phyloP scores from a whole-genome alignment of 2,329 filamentous ascomycete genomes.

The Madurella mycetomatis region DNA sequence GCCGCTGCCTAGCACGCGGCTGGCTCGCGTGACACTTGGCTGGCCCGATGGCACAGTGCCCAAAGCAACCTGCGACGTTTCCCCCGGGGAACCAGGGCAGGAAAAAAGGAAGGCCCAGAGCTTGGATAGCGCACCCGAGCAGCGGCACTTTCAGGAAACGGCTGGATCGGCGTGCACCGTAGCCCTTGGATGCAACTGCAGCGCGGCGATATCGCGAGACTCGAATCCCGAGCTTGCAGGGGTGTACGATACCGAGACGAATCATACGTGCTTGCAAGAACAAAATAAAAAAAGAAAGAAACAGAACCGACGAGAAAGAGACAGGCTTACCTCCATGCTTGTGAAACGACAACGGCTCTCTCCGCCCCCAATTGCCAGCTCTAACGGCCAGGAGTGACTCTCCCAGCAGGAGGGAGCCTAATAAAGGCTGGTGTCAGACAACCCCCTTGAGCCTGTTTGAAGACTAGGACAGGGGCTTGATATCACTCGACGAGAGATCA shows the following conservation, averaged over 20 bases:
- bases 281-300: neutral
- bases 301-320: neutral
- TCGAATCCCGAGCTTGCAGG: neutral
- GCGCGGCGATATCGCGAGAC: neutral
- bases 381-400: conserved; percentile 10
- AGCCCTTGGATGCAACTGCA: neutral
- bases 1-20: conserved; percentile 14
- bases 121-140: neutral
- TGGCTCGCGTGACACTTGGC: conserved; percentile 23
- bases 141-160: neutral
- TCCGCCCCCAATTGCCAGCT: conserved; percentile 4
- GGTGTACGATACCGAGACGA: neutral
- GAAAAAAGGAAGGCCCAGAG: neutral
- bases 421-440: conserved; percentile 11
- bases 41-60: conserved; percentile 7
- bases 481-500: neutral
- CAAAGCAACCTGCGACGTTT: neutral
- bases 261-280: neutral
- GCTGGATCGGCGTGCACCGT: neutral
- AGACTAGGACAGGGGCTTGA: conserved; percentile 6
- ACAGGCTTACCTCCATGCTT: conserved; percentile 16
- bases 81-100: neutral
- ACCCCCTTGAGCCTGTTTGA: neutral
- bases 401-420: neutral
- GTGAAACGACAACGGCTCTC: conserved; percentile 6